Base-by-base conservation (phyloP, 2,329 filamentous ascomycete genomes). In the Scedosporium minutisporum region DNA sequence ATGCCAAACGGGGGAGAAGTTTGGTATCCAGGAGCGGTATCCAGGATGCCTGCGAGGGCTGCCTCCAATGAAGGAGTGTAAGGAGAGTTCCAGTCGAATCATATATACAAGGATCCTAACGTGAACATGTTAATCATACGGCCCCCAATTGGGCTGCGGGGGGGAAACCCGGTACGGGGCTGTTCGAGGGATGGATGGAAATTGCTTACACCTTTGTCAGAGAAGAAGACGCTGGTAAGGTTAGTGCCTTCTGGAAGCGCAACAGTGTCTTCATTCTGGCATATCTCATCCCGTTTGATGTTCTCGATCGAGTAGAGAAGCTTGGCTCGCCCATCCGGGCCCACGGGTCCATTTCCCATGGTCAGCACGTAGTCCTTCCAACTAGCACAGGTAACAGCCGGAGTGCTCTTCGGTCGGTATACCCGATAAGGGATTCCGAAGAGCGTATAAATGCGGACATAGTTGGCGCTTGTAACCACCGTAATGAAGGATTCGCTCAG, bases 321-420 rank as follows among this genome's bases (percentile, higher is more conserved):
- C 53, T 87, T 87, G 0, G 91, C 87, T 63, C 81, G 84, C 18
- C 95, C 93, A 70, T 95, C 88, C 9, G 87, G 84, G 12, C 87
- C 87, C 41, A 96, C 83, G 0, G 95, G 86, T 0, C 96, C 96
- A 69, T 99, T 99, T 62, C 93, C 93, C 67, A 99, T 85, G 0
- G 93, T 97, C 71, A 97, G 83, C n/a, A 99, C 88, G 73, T 97
- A 97, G 77, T 99, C 92, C 66, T 89, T 84, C 90, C 91, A 97
- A 68, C 91, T 93, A 0, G 92, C 91, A 70, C 95, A 99, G 0
- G 92, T 95, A 21, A 99, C 92, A 60, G 91, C 90, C 1, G 93
- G 93, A 2, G 85, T 86, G 74, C 89, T 93, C 78, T 97, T 97
- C 66, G 96, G 92, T 25, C 95, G 83, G 73, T 96, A 97, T 1